phyloP scores from a whole-genome alignment of 768 basidiomycete genomes.

The Mycena polygramma region DNA sequence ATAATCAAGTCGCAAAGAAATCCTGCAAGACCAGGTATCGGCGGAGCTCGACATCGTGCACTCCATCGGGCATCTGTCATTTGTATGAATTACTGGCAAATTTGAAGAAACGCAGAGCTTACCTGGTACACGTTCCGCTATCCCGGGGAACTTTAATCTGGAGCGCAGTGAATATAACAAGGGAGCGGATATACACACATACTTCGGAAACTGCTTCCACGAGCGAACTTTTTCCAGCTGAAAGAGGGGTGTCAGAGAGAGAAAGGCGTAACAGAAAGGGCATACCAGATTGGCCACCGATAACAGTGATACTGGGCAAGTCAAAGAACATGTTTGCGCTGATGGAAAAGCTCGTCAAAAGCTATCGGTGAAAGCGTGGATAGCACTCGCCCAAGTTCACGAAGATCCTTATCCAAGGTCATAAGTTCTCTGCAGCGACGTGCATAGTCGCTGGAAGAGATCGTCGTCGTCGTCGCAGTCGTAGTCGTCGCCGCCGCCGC shows the following conservation, averaged over 20 bases:
- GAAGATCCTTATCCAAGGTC: slow-evolving; percentile 53
- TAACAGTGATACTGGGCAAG: slow-evolving; percentile 67
- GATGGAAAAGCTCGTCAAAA: slow-evolving; percentile 20
- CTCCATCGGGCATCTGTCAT: slow-evolving; percentile 65
- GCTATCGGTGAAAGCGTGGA: neutral
- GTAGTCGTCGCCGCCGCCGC: neutral
- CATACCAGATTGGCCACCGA: slow-evolving; percentile 69
- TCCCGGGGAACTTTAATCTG: slow-evolving; percentile 75
- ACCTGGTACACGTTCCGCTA: slow-evolving; percentile 73
- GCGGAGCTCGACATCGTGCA: slow-evolving; percentile 60
- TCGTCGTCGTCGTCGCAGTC: slow-evolving; percentile 8
- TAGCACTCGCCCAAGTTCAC: slow-evolving; percentile 53
- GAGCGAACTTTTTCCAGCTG: slow-evolving; percentile 72
- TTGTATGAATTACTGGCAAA: neutral
- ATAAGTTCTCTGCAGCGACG: slow-evolving; percentile 55
- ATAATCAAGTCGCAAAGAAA: slow-evolving; percentile 55
- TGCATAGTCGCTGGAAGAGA: slow-evolving; percentile 52
- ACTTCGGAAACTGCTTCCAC: slow-evolving; percentile 72
- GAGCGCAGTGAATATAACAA: neutral
- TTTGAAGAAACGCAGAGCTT: neutral
- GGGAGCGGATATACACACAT: slow-evolving; percentile 30
- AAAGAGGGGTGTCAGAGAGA: neutral
- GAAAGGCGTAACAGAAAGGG: neutral
- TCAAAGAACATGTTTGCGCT: slow-evolving; percentile 57
- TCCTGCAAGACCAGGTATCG: slow-evolving; percentile 57